Evolutionary conservation across 2,329 filamentous ascomycete species (phyloP), one percentile per base, ranked within the genome.

Genomic region (Aureobasidium sp.): DNA sequence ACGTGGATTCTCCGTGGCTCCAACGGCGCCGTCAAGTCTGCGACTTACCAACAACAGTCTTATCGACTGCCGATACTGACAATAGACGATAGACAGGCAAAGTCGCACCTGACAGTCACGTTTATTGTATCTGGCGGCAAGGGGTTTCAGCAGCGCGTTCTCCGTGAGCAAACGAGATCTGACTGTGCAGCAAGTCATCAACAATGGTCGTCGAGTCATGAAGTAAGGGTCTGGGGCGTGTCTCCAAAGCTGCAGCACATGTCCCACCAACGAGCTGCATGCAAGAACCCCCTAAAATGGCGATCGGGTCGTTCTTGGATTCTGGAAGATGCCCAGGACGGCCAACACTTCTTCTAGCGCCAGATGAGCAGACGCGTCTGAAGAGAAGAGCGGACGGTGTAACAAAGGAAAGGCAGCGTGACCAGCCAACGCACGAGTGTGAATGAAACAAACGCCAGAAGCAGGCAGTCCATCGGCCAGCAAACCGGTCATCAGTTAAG

Each of bases 51-150:
- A 48, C 42, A 58, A 58, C 55, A 47, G 55, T 58, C 55, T 48
- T 58, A 58, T 58, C 55, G 55, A 58, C 41, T 36, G 55, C 34
- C 55, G 25, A 58, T 48, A 37, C 55, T n/a, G 41, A 47, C 55
- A 47, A 58, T 25, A 39, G 41, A 47, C 55, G 37, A 58, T 25
- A 39, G 29, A 58, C 42, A 39, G 25, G 31, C 20, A 48, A 12
- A 36, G 55, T 37, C 41, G 42, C 55, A 48, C 27, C 42, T 9
- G 17, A 58, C 42, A 48, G 55, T 47, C 39, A 15, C 42, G 48
- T 58, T 15, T 39, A 29, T 22, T 44, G 52, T 36, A 29, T 22
- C n/a, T 53, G 8, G 27, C 9, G 44, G 25, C 52, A 44, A 31
- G 12, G 17, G n/a, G 36, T n/a, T 20, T 15, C 14, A 22, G 37